A percentile compares a stretch with the other conserved stretches of the same genome.
Conservation (phyloP, 176 grass and related monocot species). For the maize (Zea mays) region DNA sequence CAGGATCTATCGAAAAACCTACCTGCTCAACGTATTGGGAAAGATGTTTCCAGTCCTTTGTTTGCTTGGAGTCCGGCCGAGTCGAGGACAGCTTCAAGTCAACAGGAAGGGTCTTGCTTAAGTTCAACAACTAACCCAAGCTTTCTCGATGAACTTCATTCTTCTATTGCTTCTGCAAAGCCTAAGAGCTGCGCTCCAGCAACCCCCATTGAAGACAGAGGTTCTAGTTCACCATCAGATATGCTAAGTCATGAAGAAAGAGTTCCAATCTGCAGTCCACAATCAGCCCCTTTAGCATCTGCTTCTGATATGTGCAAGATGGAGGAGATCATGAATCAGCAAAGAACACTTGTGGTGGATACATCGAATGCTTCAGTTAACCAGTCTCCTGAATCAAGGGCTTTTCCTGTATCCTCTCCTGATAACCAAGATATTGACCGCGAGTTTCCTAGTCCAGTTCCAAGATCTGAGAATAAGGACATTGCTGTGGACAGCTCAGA, state of each 20-base stretch:
- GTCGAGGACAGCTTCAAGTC: slow-evolving; percentile 56
- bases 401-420: slow-evolving; percentile 36
- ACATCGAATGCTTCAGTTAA: slow-evolving; percentile 48
- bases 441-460: slow-evolving; percentile 51
- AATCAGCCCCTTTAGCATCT: slow-evolving; percentile 38
- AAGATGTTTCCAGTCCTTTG: slow-evolving; percentile 41
- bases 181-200: slow-evolving; percentile 40
- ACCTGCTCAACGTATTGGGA: slow-evolving; percentile 38
- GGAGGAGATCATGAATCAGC: slow-evolving; percentile 40
- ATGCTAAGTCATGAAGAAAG: slow-evolving; percentile 45
- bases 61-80: slow-evolving; percentile 53
- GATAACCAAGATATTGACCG: slow-evolving; percentile 49
- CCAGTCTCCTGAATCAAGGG: slow-evolving; percentile 47
- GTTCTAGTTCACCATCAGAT: slow-evolving; percentile 47
- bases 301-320: slow-evolving; percentile 43
- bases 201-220: slow-evolving; percentile 54
- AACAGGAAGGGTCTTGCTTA: slow-evolving; percentile 54
- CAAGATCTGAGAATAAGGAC: slow-evolving; percentile 39
- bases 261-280: slow-evolving; percentile 40
- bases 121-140: slow-evolving; percentile 43
- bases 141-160: slow-evolving; percentile 49
- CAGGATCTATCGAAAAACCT: slow-evolving; percentile 27
- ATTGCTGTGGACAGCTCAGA: slow-evolving; percentile 23
- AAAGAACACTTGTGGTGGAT: slow-evolving; percentile 40
- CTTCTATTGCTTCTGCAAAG: slow-evolving; percentile 43